These are phyloP conservation scores for Colletotrichum liaoningense DNA, from an alignment of 2,329 filamentous ascomycete species.

Conservation along the genomic window DNA sequence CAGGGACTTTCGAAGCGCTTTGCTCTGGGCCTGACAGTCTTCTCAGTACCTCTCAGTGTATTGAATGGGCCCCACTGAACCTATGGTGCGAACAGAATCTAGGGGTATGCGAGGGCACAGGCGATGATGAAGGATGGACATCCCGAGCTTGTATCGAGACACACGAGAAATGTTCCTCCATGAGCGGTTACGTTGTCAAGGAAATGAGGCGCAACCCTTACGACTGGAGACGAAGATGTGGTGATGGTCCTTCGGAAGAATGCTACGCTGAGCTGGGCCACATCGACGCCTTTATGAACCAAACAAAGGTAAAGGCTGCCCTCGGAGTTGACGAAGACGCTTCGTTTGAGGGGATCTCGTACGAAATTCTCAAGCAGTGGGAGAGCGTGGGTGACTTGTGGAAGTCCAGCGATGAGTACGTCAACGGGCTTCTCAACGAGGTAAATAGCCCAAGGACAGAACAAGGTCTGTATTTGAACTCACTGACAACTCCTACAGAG, in stretches of 20 bases:
- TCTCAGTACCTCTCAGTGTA: not conserved
- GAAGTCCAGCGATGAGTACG: slow-evolving; percentile 9
- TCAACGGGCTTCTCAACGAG: not conserved
- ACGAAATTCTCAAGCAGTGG: not conserved
- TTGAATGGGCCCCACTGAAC: not conserved
- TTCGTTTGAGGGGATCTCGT: not conserved
- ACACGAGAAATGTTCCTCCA: not conserved
- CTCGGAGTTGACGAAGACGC: not conserved
- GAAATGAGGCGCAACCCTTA: slow-evolving; percentile 11
- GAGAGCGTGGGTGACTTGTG: slow-evolving; percentile 12
- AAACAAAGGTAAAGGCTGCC: not conserved
- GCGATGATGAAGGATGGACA: not conserved
- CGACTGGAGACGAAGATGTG: slow-evolving; percentile 5
- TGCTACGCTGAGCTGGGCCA: not conserved
- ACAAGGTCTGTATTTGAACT: not conserved
- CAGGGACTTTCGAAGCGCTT: slow-evolving; percentile 2
- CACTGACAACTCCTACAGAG: not conserved
- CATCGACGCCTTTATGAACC: not conserved
- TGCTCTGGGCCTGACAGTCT: not conserved
- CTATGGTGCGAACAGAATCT: slow-evolving; percentile 6
- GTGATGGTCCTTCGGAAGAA: not conserved
- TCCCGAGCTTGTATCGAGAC: not conserved
- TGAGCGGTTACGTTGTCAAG: not conserved
- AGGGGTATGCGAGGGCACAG: not conserved
- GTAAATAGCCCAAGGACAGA: not conserved